Conservation (phyloP, 306 rosid genomes). For the Rubus parviflorus region DNA sequence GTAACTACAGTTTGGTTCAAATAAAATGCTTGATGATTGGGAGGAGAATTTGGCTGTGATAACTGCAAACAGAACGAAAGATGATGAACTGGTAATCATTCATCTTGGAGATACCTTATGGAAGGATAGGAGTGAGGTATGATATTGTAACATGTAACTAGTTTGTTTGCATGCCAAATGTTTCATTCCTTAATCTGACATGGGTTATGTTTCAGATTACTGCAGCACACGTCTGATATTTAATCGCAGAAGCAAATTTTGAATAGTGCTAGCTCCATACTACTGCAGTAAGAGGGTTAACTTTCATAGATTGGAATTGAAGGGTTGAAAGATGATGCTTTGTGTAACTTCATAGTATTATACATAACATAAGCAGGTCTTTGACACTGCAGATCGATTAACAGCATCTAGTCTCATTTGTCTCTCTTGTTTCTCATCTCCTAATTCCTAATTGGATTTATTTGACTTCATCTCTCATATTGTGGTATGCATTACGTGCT, state of each 20-base stretch:
- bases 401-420: constrained; percentile 1
- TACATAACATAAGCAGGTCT: neutral
- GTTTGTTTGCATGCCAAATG: neutral
- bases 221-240: constrained; percentile 95
- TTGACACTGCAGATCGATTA: neutral
- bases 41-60: constrained; percentile 88
- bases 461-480: neutral
- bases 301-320: neutral
- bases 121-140: constrained; percentile 92
- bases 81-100: constrained; percentile 79
- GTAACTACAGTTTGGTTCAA: constrained; percentile 53
- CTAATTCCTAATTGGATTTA: neutral
- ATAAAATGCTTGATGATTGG: constrained; percentile 88
- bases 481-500: neutral
- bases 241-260: constrained; percentile 90
- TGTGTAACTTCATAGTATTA: neutral
- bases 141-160: constrained; percentile 12
- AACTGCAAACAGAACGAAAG: constrained; percentile 92
- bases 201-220: constrained; percentile 56
- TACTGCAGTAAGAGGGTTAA: neutral
- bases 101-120: constrained; percentile 93
- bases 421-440: neutral
- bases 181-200: constrained; percentile 31
- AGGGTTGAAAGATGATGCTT: neutral
- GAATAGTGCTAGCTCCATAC: constrained; percentile 29